phyloP scores from a whole-genome alignment of 1,139 yeast species.

The Blastobotrys persicus region DNA sequence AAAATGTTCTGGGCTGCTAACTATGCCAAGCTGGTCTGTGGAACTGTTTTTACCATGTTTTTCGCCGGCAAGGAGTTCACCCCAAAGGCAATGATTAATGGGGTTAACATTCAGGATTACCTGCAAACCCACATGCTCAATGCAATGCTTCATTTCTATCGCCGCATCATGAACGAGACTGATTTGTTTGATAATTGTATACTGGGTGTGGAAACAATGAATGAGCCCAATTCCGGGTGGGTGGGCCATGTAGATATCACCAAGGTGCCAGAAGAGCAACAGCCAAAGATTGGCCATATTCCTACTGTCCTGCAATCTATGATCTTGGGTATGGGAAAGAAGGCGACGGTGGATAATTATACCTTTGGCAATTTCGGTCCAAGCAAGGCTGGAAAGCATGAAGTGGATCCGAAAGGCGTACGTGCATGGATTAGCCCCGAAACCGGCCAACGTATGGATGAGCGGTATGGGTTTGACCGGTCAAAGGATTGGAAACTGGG shows the following conservation, averaged over 20 bases:
- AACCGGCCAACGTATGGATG: slow-evolving; percentile 45
- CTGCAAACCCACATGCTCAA: slow-evolving; percentile 60
- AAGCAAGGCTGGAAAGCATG: slow-evolving; percentile 51
- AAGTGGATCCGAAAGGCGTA: slow-evolving; percentile 65
- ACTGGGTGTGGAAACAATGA: slow-evolving; percentile 74
- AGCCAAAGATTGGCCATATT: slow-evolving; percentile 35
- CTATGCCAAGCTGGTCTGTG: slow-evolving; percentile 70
- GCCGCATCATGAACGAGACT: slow-evolving; percentile 50
- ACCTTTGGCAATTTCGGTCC: slow-evolving; percentile 73
- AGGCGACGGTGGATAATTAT: slow-evolving; percentile 64
- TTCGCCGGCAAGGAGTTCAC: slow-evolving; percentile 72
- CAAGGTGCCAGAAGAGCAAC: slow-evolving; percentile 32
- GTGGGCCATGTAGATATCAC: slow-evolving; percentile 34
- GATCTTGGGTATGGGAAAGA: slow-evolving; percentile 67
- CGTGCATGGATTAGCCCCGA: slow-evolving; percentile 59
- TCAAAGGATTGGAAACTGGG: slow-evolving; percentile 63
- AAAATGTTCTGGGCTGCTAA: slow-evolving; percentile 96
- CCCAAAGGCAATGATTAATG: slow-evolving; percentile 65
- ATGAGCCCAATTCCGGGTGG: slow-evolving; percentile 57
- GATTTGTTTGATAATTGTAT: slow-evolving; percentile 51
- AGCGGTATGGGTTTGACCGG: slow-evolving; percentile 65
- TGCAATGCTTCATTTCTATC: slow-evolving; percentile 54
- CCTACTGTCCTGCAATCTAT: slow-evolving; percentile 38
- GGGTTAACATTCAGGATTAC: slow-evolving; percentile 68
- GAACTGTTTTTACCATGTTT: slow-evolving; percentile 82